Evolutionary conservation across 805 yeast genomes (phyloP), one percentile per base, ranked within the genome.

Genomic region (Lachancea sp.): DNA sequence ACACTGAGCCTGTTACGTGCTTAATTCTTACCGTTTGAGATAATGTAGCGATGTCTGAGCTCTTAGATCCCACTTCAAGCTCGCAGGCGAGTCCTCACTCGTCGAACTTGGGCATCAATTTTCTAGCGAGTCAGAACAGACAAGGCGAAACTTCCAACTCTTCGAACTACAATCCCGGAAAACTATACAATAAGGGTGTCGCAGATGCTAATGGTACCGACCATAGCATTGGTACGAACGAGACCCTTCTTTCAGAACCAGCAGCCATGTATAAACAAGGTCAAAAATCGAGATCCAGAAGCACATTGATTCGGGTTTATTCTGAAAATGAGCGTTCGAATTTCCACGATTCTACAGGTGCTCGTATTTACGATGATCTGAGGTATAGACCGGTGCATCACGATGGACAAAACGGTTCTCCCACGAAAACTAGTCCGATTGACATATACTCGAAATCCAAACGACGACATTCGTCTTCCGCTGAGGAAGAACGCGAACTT

Each of bases 281-380:
- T 30, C 54, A 56, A 32, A 35, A 40, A n/a, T 12, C 44, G 6
- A 35, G 44, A 13, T 51, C 65, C 5, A 53, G 54, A 16, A 42
- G 53, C 2, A 67, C 66, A 44, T 55, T 77, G 34, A 69, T 75
- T 11, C 68, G 83, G 54, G 78, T 81, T 0, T 81, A 74, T 55
- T 82, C 88, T 2, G 89, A 81, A 50, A 75, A 74, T 18, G 89
- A 82, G 54, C 74, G 77, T 34, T 72, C 74, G 30, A 79, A 79
- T 48, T 82, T 79, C 60, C 78, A 78, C 53, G 66, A 65, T 27
- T 62, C 67, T 37, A 75, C 79, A 1, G 84, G 85, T 5, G 73
- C 72, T 41, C 58, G 83, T 37, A 58, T 77, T 47, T 74, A 60
- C 50, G 80, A 78, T 55, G 82, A 78, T 57, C 72, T 73, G 36